phyloP scores from a whole-genome alignment of 2,329 filamentous ascomycete species.

The Rhynchosporium graminicola region DNA sequence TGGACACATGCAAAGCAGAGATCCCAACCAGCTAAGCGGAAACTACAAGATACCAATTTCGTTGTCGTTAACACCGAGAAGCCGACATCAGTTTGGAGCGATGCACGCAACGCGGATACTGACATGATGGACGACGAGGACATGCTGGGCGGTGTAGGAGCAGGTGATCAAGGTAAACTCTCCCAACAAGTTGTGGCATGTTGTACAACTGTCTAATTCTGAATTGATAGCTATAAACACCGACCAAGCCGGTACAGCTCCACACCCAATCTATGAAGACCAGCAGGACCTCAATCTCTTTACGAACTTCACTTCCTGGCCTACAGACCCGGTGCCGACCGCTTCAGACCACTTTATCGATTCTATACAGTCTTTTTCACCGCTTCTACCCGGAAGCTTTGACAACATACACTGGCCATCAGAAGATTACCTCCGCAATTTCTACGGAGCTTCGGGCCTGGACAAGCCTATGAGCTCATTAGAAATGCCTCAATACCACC shows the following conservation, averaged over 20 bases:
- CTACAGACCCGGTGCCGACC: background rate
- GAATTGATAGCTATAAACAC: no score
- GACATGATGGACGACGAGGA: background rate
- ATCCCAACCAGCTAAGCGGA: background rate
- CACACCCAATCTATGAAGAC: background rate
- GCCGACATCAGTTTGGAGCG: conserved; percentile 5
- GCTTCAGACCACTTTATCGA: background rate
- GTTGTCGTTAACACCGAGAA: conserved; percentile 2
- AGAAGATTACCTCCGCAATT: background rate
- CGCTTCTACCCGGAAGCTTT: background rate
- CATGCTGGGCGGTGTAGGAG: background rate
- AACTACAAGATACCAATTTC: conserved; percentile 2
- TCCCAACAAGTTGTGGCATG: no score
- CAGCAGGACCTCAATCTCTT: conserved; percentile 1
- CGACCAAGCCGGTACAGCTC: background rate
- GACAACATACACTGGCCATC: conserved; percentile 1
- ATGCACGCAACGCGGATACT: background rate
- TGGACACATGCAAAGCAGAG: no score
- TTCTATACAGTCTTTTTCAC: background rate
- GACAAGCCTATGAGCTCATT: background rate
- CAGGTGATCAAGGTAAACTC: background rate
- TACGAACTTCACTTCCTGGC: background rate
- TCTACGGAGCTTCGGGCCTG: background rate
- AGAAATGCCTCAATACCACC: background rate
- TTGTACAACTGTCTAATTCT: no score